Evolutionary conservation across 371 early-diverging fungal species (phyloP).

Genomic region (Mycotypha africana): DNA sequence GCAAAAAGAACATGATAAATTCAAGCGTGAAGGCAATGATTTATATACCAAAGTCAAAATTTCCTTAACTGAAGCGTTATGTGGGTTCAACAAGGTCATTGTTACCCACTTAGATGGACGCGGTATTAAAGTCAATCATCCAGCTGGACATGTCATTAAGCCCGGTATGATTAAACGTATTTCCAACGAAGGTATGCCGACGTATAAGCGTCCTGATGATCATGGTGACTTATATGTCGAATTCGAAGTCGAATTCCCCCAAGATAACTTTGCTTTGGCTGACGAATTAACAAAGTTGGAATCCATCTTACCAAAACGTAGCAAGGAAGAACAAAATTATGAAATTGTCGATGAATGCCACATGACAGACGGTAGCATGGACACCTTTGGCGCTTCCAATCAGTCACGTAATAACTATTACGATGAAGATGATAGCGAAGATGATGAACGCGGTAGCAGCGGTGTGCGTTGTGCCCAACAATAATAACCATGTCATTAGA

Average conservation of each 20-base stretch:
- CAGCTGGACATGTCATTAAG: slow-evolving; percentile 88
- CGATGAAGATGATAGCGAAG: slow-evolving; percentile 70
- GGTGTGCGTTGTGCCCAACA: slow-evolving; percentile 86
- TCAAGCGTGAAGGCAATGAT: slow-evolving; percentile 76
- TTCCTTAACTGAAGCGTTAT: slow-evolving; percentile 86
- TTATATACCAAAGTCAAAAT: slow-evolving; percentile 73
- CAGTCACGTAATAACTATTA: slow-evolving; percentile 41
- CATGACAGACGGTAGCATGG: slow-evolving; percentile 29
- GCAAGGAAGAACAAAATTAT: slow-evolving; percentile 14
- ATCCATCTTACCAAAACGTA: slow-evolving; percentile 45
- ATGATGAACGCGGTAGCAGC: slow-evolving; percentile 42
- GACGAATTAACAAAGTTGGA: slow-evolving; percentile 44
- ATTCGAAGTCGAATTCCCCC: slow-evolving; percentile 95
- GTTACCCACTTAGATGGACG: slow-evolving; percentile 91
- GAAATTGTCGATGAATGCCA: slow-evolving; percentile 45
- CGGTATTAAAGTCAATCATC: slow-evolving; percentile 77
- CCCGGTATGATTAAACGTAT: slow-evolving; percentile 86
- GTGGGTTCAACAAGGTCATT: slow-evolving; percentile 81
- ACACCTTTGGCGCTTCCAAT: slow-evolving; percentile 28
- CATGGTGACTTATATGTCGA: slow-evolving; percentile 89
- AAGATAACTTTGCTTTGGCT: slow-evolving; percentile 62
- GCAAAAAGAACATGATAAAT: slow-evolving; percentile 75
- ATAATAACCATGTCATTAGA: too few species aligned
- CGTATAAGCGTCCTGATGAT: slow-evolving; percentile 78
- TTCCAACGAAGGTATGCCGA: slow-evolving; percentile 94